phyloP scores from a whole-genome alignment of 352 stramenopile genomes.

The Phytophthora citrophthora region DNA sequence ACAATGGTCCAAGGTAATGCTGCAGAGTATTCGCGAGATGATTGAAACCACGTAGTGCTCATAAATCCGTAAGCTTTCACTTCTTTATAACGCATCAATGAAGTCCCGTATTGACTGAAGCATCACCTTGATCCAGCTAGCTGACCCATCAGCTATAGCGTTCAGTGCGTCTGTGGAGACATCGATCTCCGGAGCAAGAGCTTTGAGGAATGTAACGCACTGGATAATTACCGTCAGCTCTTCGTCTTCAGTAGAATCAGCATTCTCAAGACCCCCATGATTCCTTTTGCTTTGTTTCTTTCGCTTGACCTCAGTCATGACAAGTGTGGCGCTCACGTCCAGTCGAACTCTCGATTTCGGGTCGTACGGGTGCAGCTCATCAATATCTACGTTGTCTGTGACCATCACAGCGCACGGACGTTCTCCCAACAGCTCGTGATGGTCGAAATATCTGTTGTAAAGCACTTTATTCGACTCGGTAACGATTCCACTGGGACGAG shows the following conservation, averaged over 20 bases:
- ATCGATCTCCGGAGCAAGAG: conserved; percentile 7
- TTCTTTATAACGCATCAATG: conserved; percentile 1
- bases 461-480: conserved; percentile 35
- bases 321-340: conserved; percentile 30
- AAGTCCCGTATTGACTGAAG: conserved; percentile 16
- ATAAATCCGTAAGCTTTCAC: background rate
- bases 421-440: conserved; percentile 1
- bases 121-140: conserved; percentile 24
- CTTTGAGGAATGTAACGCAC: conserved; percentile 21
- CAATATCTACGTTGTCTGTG: conserved; percentile 37
- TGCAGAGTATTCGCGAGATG: conserved; percentile 18
- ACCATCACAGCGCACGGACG: conserved; percentile 23
- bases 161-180: background rate
- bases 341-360: conserved; percentile 31
- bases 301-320: conserved; percentile 18
- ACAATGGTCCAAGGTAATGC: conserved; percentile 24
- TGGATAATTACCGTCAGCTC: conserved; percentile 23
- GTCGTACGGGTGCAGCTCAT: conserved; percentile 46
- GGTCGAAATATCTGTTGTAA: conserved; percentile 32
- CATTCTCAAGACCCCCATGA: background rate
- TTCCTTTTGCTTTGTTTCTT: background rate
- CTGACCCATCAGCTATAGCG: conserved; percentile 5
- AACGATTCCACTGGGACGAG: conserved; percentile 8
- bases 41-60: background rate
- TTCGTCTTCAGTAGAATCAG: background rate